A percentile compares a stretch with the other conserved stretches of the same genome.
Evolutionary conservation across 768 basidiomycete species (phyloP).

Genomic region (Mycena capillaripes): DNA sequence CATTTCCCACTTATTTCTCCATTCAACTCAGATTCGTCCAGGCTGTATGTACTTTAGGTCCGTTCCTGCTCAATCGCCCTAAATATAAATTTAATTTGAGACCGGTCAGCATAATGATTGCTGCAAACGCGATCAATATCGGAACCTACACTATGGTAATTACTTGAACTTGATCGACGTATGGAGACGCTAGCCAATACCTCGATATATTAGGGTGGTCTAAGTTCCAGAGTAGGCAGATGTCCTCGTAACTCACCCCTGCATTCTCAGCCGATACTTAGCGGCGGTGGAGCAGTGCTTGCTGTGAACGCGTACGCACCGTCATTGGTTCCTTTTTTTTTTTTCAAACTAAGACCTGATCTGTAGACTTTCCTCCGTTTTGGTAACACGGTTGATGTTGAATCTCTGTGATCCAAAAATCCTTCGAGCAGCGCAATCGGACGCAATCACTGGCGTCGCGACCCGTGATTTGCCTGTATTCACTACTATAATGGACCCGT

Average conservation of each 20-base stretch:
- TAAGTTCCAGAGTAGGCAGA: background rate
- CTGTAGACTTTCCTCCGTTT: too few species aligned
- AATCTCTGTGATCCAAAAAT: too few species aligned
- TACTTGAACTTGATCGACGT: too few species aligned
- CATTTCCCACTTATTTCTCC: fast-evolving
- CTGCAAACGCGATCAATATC: slow-evolving; percentile 25
- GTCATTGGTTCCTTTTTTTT: background rate
- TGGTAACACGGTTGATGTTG: too few species aligned
- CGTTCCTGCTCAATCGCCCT: background rate
- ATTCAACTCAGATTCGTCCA: background rate
- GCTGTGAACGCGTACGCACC: background rate
- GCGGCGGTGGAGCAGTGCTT: background rate
- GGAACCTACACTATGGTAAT: slow-evolving; percentile 10
- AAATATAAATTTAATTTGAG: too few species aligned
- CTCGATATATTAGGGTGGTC: background rate
- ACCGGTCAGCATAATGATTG: slow-evolving; percentile 22
- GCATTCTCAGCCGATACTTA: background rate
- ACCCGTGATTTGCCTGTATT: too few species aligned
- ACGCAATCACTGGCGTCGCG: too few species aligned
- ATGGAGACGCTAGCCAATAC: too few species aligned
- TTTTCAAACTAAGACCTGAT: too few species aligned
- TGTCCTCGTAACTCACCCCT: background rate
- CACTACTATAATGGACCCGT: too few species aligned
- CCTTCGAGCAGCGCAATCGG: too few species aligned
- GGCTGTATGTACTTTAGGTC: slow-evolving; percentile 31